Percentiles rank a stretch among this genome's conserved stretches.
These are phyloP conservation scores for Nepenthes gracilis DNA, from an alignment of 148 eudicot species.

Conservation along the genomic window DNA sequence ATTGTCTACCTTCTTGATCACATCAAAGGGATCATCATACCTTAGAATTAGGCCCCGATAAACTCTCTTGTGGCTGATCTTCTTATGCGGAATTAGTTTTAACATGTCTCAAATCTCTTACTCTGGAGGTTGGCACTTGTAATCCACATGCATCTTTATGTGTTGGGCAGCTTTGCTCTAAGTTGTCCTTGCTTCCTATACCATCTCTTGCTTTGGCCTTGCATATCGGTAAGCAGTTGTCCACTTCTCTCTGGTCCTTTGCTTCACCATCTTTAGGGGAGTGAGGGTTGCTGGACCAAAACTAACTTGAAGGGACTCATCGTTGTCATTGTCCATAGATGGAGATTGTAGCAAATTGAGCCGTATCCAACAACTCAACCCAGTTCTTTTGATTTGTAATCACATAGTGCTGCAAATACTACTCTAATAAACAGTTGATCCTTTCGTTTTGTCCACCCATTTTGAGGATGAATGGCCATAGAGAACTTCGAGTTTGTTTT, in stretches of 20 bases:
- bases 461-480: too few relatives aligned
- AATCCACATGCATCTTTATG: not conserved
- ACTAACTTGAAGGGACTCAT: not conserved
- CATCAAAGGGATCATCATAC: conserved; percentile 1
- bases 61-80: not conserved
- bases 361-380: not conserved
- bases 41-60: not conserved
- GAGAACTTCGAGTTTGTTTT: too few relatives aligned
- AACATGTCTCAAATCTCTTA: not conserved
- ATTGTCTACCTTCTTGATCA: not conserved
- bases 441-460: too few relatives aligned
- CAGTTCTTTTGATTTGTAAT: not conserved
- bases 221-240: too few relatives aligned
- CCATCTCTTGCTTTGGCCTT: too few relatives aligned
- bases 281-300: not conserved
- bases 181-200: too few relatives aligned
- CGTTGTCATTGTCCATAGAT: not conserved
- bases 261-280: not conserved
- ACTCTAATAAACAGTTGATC: not conserved
- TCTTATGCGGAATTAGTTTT: not conserved
- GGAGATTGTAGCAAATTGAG: not conserved
- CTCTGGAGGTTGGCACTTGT: not conserved
- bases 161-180: not conserved
- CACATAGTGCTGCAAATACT: not conserved
- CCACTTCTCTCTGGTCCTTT: too few relatives aligned